Conservation (phyloP, 257 asterid genomes). For the Plectranthus barbatus region DNA sequence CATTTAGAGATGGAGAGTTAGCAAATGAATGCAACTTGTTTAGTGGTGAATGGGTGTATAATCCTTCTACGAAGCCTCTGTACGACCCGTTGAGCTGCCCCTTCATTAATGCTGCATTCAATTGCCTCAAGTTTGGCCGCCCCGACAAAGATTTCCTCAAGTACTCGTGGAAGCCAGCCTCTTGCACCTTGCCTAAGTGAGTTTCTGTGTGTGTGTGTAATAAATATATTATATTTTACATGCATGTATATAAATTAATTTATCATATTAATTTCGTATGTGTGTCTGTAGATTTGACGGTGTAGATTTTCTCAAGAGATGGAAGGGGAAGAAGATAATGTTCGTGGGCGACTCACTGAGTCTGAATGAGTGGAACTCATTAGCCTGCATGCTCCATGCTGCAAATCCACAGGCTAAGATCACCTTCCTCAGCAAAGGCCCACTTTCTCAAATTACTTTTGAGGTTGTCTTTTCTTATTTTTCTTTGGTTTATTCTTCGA, state of each 20-base stretch:
- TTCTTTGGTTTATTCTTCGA: no score
- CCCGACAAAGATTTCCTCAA: constrained; percentile 41
- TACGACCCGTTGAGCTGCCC: constrained; percentile 49
- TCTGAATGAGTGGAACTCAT: constrained; percentile 49
- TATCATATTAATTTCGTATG: no score
- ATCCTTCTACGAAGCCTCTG: constrained; percentile 30
- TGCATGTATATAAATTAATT: no score
- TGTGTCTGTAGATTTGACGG: constrained; percentile 45
- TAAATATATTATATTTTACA: no score
- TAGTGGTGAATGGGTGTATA: constrained; percentile 42
- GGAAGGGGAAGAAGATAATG: constrained; percentile 59
- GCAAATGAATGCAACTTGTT: constrained; percentile 55
- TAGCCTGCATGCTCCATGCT: constrained; percentile 41
- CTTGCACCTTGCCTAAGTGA: constrained; percentile 47
- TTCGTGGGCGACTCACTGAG: constrained; percentile 57
- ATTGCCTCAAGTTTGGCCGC: constrained; percentile 50
- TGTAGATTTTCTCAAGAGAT: constrained; percentile 26
- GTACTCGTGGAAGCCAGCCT: constrained; percentile 46
- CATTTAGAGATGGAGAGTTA: no score
- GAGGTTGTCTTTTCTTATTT: constrained; percentile 20
- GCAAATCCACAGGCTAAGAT: constrained; percentile 32
- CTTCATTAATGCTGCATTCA: constrained; percentile 31
- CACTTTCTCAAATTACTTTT: constrained; percentile 30
- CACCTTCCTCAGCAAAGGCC: constrained; percentile 1
- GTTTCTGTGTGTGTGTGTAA: background rate